Conservation (phyloP, 2,329 filamentous ascomycete species). For the Peltaster fructicola region DNA sequence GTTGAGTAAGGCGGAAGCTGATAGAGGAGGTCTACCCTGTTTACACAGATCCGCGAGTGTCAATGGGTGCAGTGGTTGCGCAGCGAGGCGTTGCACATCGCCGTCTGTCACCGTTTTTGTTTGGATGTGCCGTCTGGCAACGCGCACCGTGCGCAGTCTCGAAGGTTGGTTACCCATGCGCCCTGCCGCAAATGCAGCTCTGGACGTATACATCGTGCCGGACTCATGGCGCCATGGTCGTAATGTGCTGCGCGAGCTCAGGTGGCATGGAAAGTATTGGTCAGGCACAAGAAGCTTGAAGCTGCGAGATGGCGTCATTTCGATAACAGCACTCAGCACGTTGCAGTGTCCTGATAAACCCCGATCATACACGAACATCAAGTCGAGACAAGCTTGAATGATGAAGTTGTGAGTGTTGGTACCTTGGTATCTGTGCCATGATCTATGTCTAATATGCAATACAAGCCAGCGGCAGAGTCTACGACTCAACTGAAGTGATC, state of each 20-base stretch:
- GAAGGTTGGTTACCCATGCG: not conserved
- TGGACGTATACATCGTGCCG: too few relatives aligned
- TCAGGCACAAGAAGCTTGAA: too few relatives aligned
- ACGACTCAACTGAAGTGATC: conserved; percentile 53
- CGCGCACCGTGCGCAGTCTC: not conserved
- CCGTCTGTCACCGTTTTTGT: conserved; percentile 40
- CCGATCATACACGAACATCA: too few relatives aligned
- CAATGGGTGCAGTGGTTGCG: conserved; percentile 59
- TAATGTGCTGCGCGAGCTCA: not conserved
- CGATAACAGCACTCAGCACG: too few relatives aligned
- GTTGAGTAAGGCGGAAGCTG: conserved; percentile 59
- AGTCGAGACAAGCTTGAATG: too few relatives aligned
- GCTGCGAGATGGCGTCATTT: too few relatives aligned
- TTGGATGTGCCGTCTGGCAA: conserved; percentile 15
- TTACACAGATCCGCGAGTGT: conserved; percentile 79
- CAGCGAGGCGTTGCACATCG: conserved; percentile 62
- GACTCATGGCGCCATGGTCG: too few relatives aligned
- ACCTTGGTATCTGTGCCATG: too few relatives aligned
- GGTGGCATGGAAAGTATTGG: not conserved
- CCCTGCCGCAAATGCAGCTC: too few relatives aligned
- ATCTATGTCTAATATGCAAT: not conserved
- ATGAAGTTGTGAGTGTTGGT: too few relatives aligned
- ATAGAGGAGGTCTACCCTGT: conserved; percentile 73
- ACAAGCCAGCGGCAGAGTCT: not conserved
- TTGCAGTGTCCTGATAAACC: too few relatives aligned